phyloP scores from a whole-genome alignment of 306 rosid species.

The Fagus sylvatica region DNA sequence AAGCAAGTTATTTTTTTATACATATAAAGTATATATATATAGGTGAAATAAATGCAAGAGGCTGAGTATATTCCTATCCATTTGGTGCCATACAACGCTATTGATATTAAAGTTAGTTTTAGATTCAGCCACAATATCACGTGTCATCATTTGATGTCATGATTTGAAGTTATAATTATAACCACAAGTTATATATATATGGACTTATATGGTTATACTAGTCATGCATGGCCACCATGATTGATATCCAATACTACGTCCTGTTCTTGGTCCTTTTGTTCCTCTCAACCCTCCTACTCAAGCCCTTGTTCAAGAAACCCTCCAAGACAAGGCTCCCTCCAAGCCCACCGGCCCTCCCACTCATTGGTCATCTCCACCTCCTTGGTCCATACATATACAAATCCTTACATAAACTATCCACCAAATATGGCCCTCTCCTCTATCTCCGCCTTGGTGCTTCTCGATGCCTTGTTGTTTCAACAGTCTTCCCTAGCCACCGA shows the following conservation, averaged over 20 bases:
- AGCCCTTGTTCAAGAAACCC: too few species aligned
- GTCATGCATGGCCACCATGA: background rate
- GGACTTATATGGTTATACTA: too few species aligned
- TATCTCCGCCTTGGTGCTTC: slow-evolving; percentile 41
- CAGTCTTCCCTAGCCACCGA: slow-evolving; percentile 31
- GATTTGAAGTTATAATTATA: too few species aligned
- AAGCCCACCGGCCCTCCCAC: slow-evolving; percentile 36
- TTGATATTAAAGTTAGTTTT: too few species aligned
- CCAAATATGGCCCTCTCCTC: slow-evolving; percentile 44
- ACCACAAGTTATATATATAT: too few species aligned
- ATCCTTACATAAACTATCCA: slow-evolving; percentile 38
- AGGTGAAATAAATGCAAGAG: too few species aligned
- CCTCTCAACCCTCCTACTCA: background rate
- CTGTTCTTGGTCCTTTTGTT: background rate
- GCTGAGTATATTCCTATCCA: too few species aligned
- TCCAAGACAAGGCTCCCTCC: slow-evolving; percentile 17
- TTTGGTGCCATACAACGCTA: too few species aligned
- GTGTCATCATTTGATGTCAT: too few species aligned
- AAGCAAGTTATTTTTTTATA: too few species aligned
- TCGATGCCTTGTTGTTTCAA: slow-evolving; percentile 36
- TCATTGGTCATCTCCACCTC: slow-evolving; percentile 52
- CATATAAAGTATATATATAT: too few species aligned
- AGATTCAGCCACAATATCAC: too few species aligned
- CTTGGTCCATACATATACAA: slow-evolving; percentile 31
- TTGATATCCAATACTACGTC: background rate